Conservation (phyloP, 2,329 filamentous ascomycete species). For the Pestalotiopsis sp. region DNA sequence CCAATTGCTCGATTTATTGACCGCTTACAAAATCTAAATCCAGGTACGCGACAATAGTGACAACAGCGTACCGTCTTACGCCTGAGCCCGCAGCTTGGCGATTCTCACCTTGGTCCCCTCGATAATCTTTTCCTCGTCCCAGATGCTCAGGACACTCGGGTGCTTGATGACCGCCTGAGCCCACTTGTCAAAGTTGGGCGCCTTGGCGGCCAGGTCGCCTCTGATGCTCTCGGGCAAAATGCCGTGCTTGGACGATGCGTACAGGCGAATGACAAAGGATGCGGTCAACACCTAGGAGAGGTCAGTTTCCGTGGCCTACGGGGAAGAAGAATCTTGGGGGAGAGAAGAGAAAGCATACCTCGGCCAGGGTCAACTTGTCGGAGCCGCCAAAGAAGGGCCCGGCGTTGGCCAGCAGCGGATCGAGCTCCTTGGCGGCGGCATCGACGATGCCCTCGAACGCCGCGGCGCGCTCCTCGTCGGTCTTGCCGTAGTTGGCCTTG, state of each 20-base stretch:
- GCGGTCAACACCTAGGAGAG: conserved; percentile 58
- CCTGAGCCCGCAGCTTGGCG: conserved; percentile 18
- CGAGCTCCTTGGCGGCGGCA: conserved; percentile 69
- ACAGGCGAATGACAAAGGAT: conserved; percentile 67
- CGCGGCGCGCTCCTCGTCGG: conserved; percentile 51
- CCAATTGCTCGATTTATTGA: too few species aligned
- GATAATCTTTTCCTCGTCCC: conserved; percentile 52
- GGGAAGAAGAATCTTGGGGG: too few species aligned
- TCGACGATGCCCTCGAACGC: conserved; percentile 54
- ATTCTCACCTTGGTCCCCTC: conserved; percentile 44
- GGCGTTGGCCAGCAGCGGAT: conserved; percentile 64
- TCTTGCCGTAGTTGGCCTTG: conserved; percentile 38
- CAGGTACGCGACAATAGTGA: not conserved
- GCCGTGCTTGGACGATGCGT: conserved; percentile 54
- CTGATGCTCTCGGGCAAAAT: conserved; percentile 53
- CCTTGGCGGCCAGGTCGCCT: conserved; percentile 48
- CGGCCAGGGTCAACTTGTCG: conserved; percentile 69
- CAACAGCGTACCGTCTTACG: not conserved
- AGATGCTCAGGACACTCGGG: conserved; percentile 68
- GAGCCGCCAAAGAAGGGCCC: conserved; percentile 67
- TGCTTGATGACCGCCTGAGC: conserved; percentile 60
- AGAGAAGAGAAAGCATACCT: conserved; percentile 53
- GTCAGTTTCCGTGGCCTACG: not conserved
- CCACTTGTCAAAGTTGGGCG: conserved; percentile 74
- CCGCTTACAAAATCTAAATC: too few species aligned